Base-by-base conservation (phyloP, 2,329 filamentous ascomycete species). In the Alternaria incomplexa region DNA sequence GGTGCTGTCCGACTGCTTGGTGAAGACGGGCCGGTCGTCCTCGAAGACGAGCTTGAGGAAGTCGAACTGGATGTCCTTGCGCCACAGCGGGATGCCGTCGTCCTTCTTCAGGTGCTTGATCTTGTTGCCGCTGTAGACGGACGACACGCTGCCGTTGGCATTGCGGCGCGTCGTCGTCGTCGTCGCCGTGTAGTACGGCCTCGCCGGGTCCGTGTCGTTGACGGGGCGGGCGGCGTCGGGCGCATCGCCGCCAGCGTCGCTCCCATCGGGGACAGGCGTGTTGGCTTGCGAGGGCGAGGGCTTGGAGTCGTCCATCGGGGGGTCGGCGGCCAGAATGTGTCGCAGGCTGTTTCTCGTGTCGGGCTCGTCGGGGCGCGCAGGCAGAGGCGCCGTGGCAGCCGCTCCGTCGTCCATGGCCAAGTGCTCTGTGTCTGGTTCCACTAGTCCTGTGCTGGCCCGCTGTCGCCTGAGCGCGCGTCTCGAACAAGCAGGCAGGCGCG, bases 61-160 rank as follows among this genome's bases (percentile, higher is more conserved):
- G 80, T 96, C 93, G 80, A 91, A 94, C 80, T 96, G 93, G 63
- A 96, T 96, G 80, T 96, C 93, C 77, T 89, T 90, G 72, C 93
- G 86, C 93, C 93, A 96, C 5, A 96, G 85, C 51, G 93, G 93
- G 70, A 94, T 91, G 74, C 93, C 93, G 75, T 96, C 93, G 65
- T 94, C 92, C 80, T 96, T 96, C 81, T 96, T 96, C 56, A 96
- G 82, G 78, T 96, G 92, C 56, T 91, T 84, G 61, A 96, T 93
- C 83, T 96, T 96, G 77, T 89, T 90, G 22, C 88, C 88, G 20
- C 88, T 89, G 75, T 89, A 90, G 22, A 90, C 88, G 0, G 88
- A 89, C 6, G 87, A 88, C 54, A 90, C 88, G 57, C 86, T 89
- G 58, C 88, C 88, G 73, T 88, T 89, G 26, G 87, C 86, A 77